Evolutionary conservation across 2,329 filamentous ascomycete genomes (phyloP).

Genomic region (Verticillium nubilum): DNA sequence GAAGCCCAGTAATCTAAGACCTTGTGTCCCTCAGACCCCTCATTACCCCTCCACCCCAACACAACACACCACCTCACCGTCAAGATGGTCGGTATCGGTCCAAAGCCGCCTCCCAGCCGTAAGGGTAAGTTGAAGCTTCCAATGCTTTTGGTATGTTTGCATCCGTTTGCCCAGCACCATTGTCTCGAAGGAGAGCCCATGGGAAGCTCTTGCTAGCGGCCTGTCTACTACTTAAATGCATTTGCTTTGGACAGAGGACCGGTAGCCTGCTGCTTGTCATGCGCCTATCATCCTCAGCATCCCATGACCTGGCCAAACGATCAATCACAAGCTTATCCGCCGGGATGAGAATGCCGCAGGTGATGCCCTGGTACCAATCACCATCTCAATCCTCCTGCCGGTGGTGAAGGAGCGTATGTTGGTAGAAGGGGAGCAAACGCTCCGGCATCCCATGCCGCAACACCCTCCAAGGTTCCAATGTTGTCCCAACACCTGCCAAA

Average conservation of each 20-base stretch:
- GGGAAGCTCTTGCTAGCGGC: background rate
- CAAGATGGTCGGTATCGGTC: constrained; percentile 47
- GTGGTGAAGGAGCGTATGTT: background rate
- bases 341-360: background rate
- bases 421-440: background rate
- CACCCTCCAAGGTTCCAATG: background rate
- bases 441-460: background rate
- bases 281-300: background rate
- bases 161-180: background rate
- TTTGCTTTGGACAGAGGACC: background rate
- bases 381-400: background rate
- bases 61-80: constrained; percentile 3
- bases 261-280: background rate
- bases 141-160: background rate
- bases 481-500: background rate
- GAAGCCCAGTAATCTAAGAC: background rate
- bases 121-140: constrained; percentile 56
- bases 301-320: background rate
- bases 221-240: background rate
- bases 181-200: background rate
- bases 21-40: background rate
- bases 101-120: constrained; percentile 43
- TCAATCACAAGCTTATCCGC: background rate
- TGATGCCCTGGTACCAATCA: background rate
- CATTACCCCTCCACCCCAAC: background rate